These are phyloP conservation scores for Agaricus sinodeliciosus DNA, from an alignment of 768 basidiomycete species.

Conservation along the genomic window DNA sequence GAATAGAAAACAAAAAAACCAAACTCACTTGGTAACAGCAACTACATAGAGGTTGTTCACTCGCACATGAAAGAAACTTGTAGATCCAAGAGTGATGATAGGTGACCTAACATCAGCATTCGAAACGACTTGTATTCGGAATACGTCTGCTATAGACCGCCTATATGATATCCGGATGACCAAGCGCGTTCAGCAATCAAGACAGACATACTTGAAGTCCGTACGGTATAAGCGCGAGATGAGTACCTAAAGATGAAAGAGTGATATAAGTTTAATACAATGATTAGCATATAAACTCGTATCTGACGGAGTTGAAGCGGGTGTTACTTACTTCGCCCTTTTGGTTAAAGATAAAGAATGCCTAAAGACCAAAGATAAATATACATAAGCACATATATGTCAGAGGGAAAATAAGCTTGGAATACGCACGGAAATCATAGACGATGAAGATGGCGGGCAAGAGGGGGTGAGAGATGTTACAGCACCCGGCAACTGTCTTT, in stretches of 20 bases:
- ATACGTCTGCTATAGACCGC: slow-evolving; percentile 95
- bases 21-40: slow-evolving; percentile 85
- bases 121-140: slow-evolving; percentile 97
- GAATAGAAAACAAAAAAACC: background rate
- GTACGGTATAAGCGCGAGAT: slow-evolving; percentile 95
- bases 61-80: slow-evolving; percentile 97
- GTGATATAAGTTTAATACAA: background rate
- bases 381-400: background rate
- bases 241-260: slow-evolving; percentile 47
- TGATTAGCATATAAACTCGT: background rate
- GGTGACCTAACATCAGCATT: slow-evolving; percentile 96
- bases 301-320: slow-evolving; percentile 21
- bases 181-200: slow-evolving; percentile 7
- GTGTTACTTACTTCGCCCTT: slow-evolving; percentile 81
- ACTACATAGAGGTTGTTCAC: slow-evolving; percentile 95
- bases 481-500: no score
- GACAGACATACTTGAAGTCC: slow-evolving; percentile 77
- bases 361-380: slow-evolving; percentile 39
- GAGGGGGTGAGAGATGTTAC: no score
- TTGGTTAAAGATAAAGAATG: slow-evolving; percentile 98
- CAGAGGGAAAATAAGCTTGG: background rate
- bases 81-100: slow-evolving; percentile 95
- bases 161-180: slow-evolving; percentile 30
- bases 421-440: slow-evolving; percentile 6
- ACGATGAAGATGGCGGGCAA: background rate